Conservation (phyloP, 1,284 basidiomycete species). For the Inonotus hispidus region DNA sequence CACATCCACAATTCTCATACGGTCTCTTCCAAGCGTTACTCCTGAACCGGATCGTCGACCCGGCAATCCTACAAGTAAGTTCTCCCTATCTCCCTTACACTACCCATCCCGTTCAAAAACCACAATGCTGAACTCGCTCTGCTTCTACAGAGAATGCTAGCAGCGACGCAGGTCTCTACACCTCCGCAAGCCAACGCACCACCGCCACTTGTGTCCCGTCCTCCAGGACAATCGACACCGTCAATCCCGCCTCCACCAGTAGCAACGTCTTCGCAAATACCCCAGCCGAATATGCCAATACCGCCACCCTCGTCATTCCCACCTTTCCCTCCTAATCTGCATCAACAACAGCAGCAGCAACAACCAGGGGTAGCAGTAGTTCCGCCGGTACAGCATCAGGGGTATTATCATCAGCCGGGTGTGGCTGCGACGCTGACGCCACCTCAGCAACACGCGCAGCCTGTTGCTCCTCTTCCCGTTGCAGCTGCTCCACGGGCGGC, state of each 20-base stretch:
- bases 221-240: slow-evolving; percentile 28
- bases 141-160: slow-evolving; percentile 51
- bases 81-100: background rate
- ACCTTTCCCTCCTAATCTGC: slow-evolving; percentile 16
- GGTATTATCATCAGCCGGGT: slow-evolving; percentile 40
- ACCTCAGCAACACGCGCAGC: slow-evolving; percentile 8
- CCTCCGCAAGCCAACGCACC: slow-evolving; percentile 22
- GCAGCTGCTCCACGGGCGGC: slow-evolving; percentile 17
- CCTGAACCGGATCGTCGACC: slow-evolving; percentile 92
- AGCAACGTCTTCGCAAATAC: background rate
- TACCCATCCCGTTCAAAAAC: too few species aligned
- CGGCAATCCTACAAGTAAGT: slow-evolving; percentile 68
- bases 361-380: slow-evolving; percentile 18
- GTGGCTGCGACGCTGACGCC: slow-evolving; percentile 20
- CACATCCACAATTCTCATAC: slow-evolving; percentile 92
- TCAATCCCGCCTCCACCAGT: slow-evolving; percentile 25
- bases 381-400: slow-evolving; percentile 33
- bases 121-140: background rate
- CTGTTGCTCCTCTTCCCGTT: slow-evolving; percentile 17
- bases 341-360: slow-evolving; percentile 27
- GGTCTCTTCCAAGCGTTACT: slow-evolving; percentile 95
- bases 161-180: slow-evolving; percentile 32
- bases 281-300: slow-evolving; percentile 22
- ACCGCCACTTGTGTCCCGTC: slow-evolving; percentile 23
- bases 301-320: slow-evolving; percentile 21